Evolutionary conservation across 1,139 yeast species (phyloP).

Genomic region (Zygosaccharomyces sapae): DNA sequence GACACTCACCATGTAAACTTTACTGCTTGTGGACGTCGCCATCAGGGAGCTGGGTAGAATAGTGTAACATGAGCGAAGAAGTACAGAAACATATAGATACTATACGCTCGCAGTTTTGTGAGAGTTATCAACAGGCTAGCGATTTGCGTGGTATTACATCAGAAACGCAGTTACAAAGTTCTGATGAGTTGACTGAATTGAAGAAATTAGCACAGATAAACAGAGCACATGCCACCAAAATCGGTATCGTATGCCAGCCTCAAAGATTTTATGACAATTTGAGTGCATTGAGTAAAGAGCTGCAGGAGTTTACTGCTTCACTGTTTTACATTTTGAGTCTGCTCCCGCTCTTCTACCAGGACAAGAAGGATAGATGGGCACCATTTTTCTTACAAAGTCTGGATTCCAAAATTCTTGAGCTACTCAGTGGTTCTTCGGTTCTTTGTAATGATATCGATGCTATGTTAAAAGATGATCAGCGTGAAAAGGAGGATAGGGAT

Average conservation of each 20-base stretch:
- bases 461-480: slow-evolving; percentile 25
- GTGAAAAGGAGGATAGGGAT: slow-evolving; percentile 28
- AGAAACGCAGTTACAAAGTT: slow-evolving; percentile 26
- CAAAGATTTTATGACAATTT: slow-evolving; percentile 29
- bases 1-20: too few species aligned
- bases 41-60: too few species aligned
- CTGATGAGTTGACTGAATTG: slow-evolving; percentile 52
- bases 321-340: slow-evolving; percentile 46
- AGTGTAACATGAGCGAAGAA: slow-evolving; percentile 3
- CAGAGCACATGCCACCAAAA: slow-evolving; percentile 75
- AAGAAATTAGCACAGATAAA: slow-evolving; percentile 54
- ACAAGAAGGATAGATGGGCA: slow-evolving; percentile 36
- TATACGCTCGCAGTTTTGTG: slow-evolving; percentile 23
- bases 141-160: slow-evolving; percentile 24
- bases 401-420: slow-evolving; percentile 32
- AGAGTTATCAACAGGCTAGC: slow-evolving; percentile 20
- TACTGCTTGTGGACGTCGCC: too few species aligned
- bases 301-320: slow-evolving; percentile 47
- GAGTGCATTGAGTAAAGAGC: slow-evolving; percentile 51
- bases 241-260: slow-evolving; percentile 72
- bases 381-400: slow-evolving; percentile 43
- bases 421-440: slow-evolving; percentile 35
- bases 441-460: slow-evolving; percentile 37
- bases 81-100: slow-evolving; percentile 15
- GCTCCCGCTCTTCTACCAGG: slow-evolving; percentile 41